These are phyloP conservation scores for Sporisorium reilianum DNA, from an alignment of 1,284 basidiomycete genomes.

Conservation along the genomic window DNA sequence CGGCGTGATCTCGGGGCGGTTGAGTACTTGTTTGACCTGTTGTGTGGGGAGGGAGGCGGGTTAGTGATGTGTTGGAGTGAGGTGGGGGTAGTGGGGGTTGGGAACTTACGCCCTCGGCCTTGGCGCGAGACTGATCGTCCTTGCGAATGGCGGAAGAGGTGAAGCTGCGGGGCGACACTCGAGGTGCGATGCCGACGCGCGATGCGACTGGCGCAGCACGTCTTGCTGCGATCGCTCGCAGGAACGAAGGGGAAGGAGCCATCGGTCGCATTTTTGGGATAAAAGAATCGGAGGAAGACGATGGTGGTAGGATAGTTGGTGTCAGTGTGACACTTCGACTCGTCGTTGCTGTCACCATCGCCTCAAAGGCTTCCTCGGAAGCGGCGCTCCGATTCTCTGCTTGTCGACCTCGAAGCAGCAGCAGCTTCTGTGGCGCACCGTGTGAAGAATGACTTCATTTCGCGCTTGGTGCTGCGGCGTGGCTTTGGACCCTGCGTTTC, in stretches of 20 bases:
- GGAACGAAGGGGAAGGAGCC: not conserved
- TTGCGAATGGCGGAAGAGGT: conserved; percentile 1
- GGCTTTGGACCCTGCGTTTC: conserved; percentile 1
- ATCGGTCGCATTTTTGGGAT: not conserved
- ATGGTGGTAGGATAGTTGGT: no score
- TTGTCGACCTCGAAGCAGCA: not conserved
- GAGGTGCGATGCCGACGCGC: not conserved
- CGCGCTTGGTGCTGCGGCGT: not conserved
- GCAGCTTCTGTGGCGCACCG: not conserved
- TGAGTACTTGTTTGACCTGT: conserved; percentile 33
- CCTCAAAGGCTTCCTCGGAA: not conserved
- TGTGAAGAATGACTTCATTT: conserved; percentile 4
- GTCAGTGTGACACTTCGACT: not conserved
- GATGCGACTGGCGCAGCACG: not conserved
- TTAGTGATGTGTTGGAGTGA: not conserved
- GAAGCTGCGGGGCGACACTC: conserved; percentile 7
- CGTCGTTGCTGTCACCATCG: not conserved
- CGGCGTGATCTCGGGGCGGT: conserved; percentile 49
- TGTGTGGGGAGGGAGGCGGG: not conserved
- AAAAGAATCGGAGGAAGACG: not conserved
- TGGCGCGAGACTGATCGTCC: conserved; percentile 29
- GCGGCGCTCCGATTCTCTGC: not conserved
- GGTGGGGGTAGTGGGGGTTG: not conserved
- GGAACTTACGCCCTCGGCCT: conserved; percentile 21
- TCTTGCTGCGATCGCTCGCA: not conserved